Percentiles rank a stretch among this genome's conserved stretches.
Conservation (phyloP, 1,139 yeast genomes). For the Blastobotrys petasosporus region DNA sequence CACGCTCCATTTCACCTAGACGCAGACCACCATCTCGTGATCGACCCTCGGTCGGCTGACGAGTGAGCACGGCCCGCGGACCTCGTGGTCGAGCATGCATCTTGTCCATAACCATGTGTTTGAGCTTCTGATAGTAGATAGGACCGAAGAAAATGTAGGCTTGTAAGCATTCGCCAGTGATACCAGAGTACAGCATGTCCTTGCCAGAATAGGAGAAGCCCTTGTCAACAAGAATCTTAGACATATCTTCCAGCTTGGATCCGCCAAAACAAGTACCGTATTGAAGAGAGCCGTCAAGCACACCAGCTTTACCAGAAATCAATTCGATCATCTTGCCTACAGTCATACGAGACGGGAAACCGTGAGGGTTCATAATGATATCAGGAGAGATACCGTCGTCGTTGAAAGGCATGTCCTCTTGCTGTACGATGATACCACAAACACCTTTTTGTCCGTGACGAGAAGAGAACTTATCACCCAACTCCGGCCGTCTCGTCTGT, state of each 20-base stretch:
- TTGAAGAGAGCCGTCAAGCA: conserved; percentile 80
- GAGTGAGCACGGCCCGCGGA: conserved; percentile 94
- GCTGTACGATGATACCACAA: conserved; percentile 94
- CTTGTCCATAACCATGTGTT: conserved; percentile 98
- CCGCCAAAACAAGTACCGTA: conserved; percentile 99
- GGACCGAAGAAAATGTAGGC: conserved; percentile 99
- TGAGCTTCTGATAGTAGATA: conserved; percentile 92
- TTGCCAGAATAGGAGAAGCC: conserved; percentile 96
- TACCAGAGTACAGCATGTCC: conserved; percentile 97
- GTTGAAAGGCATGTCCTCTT: conserved; percentile 92
- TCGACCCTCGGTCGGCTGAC: conserved; percentile 99
- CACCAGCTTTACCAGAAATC: conserved; percentile 97
- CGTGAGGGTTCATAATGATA: conserved; percentile 97
- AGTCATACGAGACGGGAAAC: conserved; percentile 99
- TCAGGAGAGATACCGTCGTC: conserved; percentile 90
- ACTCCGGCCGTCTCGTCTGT: conserved; percentile 95
- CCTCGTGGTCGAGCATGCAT: conserved; percentile 99
- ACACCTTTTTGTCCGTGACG: conserved; percentile 99
- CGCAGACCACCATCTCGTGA: conserved; percentile 99
- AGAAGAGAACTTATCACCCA: conserved; percentile 95
- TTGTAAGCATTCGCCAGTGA: conserved; percentile 94
- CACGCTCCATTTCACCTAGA: conserved; percentile 99
- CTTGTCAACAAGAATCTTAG: conserved; percentile 80
- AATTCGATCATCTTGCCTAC: conserved; percentile 98
- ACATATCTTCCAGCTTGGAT: conserved; percentile 90